Evolutionary conservation across 108 stramenopile species (phyloP), one percentile per base, ranked within the genome.

Genomic region (Cyclotella baltica): DNA sequence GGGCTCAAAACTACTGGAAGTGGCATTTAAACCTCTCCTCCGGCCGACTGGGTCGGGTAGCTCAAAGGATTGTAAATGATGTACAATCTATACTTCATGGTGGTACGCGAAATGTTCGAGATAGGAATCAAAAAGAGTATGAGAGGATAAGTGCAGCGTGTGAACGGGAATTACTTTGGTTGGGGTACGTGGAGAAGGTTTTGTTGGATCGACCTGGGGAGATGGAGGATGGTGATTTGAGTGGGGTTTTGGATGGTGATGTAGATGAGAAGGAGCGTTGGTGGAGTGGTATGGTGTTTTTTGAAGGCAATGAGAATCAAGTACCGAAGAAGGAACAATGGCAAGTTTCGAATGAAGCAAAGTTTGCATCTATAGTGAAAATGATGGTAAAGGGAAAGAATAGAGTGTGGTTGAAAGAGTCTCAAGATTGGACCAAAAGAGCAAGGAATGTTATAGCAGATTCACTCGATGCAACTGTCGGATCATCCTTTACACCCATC

Each of bases 1-100:
- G 88, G n/a, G 76, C 87, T 6, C 80, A 75, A 43, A 62, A 84
- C 46, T 84, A 90, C 62, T 92, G 93, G 91, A 77, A 82, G 33
- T 83, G 81, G 63, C 80, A 80, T 20, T 85, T 91, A 40, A 73
- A 82, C 43, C 65, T 75, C 25, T 72, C 80, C 16, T 59, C 74
- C 46, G 74, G 74, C 19, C 70, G 55, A 38, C 34, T 75, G 23
- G 80, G 80, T 2, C 38, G 46, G 13, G 36, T 56, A 1, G 35
- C 61, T 0, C 35, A 64, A 19, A 43, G 40, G 38, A 13, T 75
- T 19, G 62, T 67, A 0, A 29, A 10, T 33, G 31, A 40, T 22
- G 62, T 73, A 6, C 33, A 50, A 36, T 62, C 67, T 13, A 57
- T 64, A 18, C 25, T 64, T 2, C 62, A 20, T 47, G 62, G 40